Conservation (phyloP, 2,329 filamentous ascomycete genomes). For the Aspergillus sp. region DNA sequence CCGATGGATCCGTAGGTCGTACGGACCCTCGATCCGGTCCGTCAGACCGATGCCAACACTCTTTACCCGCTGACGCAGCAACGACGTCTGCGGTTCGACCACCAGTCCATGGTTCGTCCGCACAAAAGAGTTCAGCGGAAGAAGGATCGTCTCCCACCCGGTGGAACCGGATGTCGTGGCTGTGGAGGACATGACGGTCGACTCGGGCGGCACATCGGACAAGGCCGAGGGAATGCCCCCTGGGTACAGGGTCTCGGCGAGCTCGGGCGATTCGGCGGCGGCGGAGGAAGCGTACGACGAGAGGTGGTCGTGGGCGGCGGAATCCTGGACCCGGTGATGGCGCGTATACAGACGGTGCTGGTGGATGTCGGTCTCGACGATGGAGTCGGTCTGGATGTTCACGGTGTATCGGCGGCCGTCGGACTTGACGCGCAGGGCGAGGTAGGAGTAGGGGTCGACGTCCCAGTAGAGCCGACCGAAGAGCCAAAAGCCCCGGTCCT, state of each 20-base stretch:
- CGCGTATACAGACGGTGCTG: constrained; percentile 76
- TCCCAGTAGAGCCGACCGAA: constrained; percentile 87
- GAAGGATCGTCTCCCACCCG: constrained; percentile 91
- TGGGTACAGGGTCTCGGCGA: constrained; percentile 24
- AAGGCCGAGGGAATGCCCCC: constrained; percentile 33
- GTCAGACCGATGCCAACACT: constrained; percentile 86
- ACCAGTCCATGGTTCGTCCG: constrained; percentile 90
- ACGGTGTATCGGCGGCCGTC: constrained; percentile 92
- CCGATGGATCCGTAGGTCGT: constrained; percentile 78
- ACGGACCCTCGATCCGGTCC: constrained; percentile 83
- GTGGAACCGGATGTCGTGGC: constrained; percentile 65
- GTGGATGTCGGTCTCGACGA: constrained; percentile 92
- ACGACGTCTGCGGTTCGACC: constrained; percentile 87
- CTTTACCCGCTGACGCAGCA: constrained; percentile 80
- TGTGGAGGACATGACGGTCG: constrained; percentile 33
- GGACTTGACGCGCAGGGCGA: constrained; percentile 83
- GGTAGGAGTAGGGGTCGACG: constrained; percentile 82
- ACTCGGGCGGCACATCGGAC: constrained; percentile 37
- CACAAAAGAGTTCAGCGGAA: constrained; percentile 91
- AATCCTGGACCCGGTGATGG: constrained; percentile 36
- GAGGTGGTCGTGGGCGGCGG: constrained; percentile 12
- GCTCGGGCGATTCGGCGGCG: constrained; percentile 22
- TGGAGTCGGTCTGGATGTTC: constrained; percentile 91
- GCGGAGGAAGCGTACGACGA: constrained; percentile 16
- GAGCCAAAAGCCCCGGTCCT: constrained; percentile 71